Base-by-base conservation (phyloP, 2,329 filamentous ascomycete species). In the Graphiopsis chlorocephala region DNA sequence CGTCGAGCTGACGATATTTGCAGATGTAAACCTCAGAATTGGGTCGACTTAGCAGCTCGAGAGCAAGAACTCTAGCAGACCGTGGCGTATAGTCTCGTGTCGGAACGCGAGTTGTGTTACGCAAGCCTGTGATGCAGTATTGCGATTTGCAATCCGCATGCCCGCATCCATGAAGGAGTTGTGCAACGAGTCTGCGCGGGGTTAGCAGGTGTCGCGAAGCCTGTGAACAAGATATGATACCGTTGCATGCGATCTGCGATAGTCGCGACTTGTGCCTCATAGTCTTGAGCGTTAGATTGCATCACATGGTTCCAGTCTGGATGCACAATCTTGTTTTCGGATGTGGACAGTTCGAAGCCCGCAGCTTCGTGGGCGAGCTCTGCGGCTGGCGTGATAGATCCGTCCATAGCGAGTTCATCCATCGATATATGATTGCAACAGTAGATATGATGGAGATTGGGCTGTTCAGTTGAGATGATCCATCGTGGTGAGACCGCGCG, bases 111-210 rank as follows among this genome's bases (percentile, higher is more conserved):
- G 85, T 84, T 25, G 87, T 79, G 67, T 90, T 86, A 74, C 85
- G 88, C 50, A 90, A 86, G 72, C 86, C 92, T 64, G 89, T 92
- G 72, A 92, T 89, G 79, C 93, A 97, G 17, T 90, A 91, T 11
- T 90, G 77, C 1, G 88, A 92, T 25, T 80, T 81, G 77, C 93
- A 97, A 45, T 82, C 80, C 47, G 81, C 79, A 68, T 85, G 84
- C 62, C 86, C 85, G 73, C 93, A 97, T 67, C 93, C 93, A 68
- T 90, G 84, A 58, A 91, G 86, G 6, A 96, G 84, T 77, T 97
- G 93, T 29, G 85, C 79, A 63, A 93, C 88, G 72, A 64, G 52
- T 17, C 60, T 63, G 48, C 15, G 1, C n/a, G n/a, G n/a, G 26
- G 26, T 15, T 1, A 42, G 48, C 25, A 60, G 57, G 38, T 53